Evolutionary conservation across 129 eudicot genomes (phyloP).

Genomic region (Flaveria robusta): DNA sequence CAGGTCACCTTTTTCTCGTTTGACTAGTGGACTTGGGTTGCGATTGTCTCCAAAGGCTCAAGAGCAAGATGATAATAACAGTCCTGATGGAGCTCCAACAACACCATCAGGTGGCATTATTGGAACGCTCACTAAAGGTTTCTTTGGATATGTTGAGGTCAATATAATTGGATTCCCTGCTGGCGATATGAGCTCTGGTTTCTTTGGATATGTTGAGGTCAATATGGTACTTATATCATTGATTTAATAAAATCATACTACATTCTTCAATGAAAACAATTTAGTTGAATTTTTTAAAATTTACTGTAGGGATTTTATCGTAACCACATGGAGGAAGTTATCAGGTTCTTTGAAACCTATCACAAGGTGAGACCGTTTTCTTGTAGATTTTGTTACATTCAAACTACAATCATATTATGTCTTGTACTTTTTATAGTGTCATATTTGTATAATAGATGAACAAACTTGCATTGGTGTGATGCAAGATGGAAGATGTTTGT

Average conservation of each 20-base stretch:
- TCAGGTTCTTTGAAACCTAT: conserved; percentile 85
- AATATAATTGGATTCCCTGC: conserved; percentile 98
- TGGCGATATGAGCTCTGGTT: conserved; percentile 98
- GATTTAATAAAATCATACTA: background rate
- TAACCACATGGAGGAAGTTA: conserved; percentile 98
- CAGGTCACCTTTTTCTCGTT: conserved; percentile 66
- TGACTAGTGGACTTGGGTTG: conserved; percentile 68
- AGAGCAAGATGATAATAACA: conserved; percentile 56
- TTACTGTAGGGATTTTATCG: conserved; percentile 83
- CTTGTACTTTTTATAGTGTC: background rate
- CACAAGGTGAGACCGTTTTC: conserved; percentile 62
- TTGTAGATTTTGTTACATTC: background rate
- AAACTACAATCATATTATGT: background rate
- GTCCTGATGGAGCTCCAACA: conserved; percentile 56
- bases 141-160: conserved; percentile 92
- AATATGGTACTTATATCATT: conserved; percentile 8
- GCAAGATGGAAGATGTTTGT: conserved; percentile 15
- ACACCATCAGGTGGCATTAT: conserved; percentile 60
- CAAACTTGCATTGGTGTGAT: background rate
- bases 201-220: conserved; percentile 90
- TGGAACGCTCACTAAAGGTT: conserved; percentile 86
- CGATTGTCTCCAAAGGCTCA: conserved; percentile 70
- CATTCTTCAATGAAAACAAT: background rate
- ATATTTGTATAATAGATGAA: background rate
- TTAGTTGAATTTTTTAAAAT: conserved; percentile 19